Base-by-base conservation (phyloP, 257 asterid species). In the Capsicum pubescens region DNA sequence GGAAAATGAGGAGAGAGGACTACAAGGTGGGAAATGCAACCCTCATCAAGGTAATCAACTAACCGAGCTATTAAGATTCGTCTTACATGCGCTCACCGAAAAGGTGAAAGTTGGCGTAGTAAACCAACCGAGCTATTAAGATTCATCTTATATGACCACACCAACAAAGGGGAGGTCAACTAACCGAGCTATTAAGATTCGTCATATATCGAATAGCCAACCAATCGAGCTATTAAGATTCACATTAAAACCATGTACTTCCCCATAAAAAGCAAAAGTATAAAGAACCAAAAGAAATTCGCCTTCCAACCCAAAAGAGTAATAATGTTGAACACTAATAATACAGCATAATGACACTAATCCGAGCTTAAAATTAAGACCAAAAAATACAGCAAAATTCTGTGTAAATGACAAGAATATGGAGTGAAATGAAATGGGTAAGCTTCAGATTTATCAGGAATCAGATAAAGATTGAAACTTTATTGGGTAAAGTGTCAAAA, bases 311-410 rank as follows among this genome's bases (percentile, higher is more conserved):
- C 85, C 85, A 66, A 74, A 15, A 56, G 79, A 87, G 50, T 82
- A 80, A 85, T 80, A 77, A 92, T 94, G 90, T 89, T 83, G 87
- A 58, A 80, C 80, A 85, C 82, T 80, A 74, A 13, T 66, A 85
- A 82, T 72, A 78, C 83, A 80, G 85, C 89, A 57, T 48, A 55
- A 60, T 56, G n/a, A 71, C 67, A 84, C 86, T 39, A 52, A 63
- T 56, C 46, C 85, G 71, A 82, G 83, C 83, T 5, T 21, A 54
- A 69, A 84, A 60, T 70, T 81, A 71, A 55, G 0, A 66, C 19
- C 32, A 64, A 12, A 64, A 63, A 39, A 26, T 76, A 83, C 54
- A 26, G 32, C 19, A 13, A 78, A 13, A 56, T 64, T 50, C 61
- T 35, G 86, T 77, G 56, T 68, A 83, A 26, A 76, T 39, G 76